Evolutionary conservation across 768 basidiomycete species (phyloP).

Genomic region (Lactarius pseudohatsudake): DNA sequence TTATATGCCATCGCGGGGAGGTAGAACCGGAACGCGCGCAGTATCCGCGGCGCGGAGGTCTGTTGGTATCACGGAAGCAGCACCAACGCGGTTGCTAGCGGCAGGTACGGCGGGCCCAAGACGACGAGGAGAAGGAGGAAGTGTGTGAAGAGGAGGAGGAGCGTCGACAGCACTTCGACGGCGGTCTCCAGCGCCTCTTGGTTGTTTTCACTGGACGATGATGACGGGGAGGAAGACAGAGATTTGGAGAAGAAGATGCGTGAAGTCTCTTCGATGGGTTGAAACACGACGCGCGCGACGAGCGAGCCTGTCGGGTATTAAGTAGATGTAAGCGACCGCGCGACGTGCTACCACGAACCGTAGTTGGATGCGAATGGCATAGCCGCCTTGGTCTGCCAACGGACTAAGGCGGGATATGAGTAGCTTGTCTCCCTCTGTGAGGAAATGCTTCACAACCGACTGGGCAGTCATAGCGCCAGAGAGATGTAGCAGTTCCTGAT

Average conservation of each 20-base stretch:
- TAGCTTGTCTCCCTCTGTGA: constrained; percentile 95
- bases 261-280: constrained; percentile 92
- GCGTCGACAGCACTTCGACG: constrained; percentile 46
- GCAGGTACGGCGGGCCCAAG: constrained; percentile 76
- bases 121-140: constrained; percentile 67
- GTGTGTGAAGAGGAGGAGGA: constrained; percentile 65
- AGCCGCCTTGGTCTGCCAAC: constrained; percentile 87
- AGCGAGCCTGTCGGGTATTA: constrained; percentile 65
- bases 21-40: constrained; percentile 81
- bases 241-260: constrained; percentile 85
- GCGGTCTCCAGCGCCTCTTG: constrained; percentile 37
- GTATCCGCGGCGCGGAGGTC: constrained; percentile 78
- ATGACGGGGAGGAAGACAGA: constrained; percentile 27
- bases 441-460: constrained; percentile 87
- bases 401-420: constrained; percentile 83
- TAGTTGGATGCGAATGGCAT: constrained; percentile 97
- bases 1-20: constrained; percentile 90
- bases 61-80: constrained; percentile 64
- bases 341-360: constrained; percentile 48
- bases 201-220: constrained; percentile 2
- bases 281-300: constrained; percentile 88
- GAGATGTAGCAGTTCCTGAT: constrained; percentile 52
- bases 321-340: not conserved
- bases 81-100: constrained; percentile 63
- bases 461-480: constrained; percentile 86